Evolutionary conservation across 495 filamentous ascomycete genomes (phyloP).

Genomic region (Neurospora sp.): DNA sequence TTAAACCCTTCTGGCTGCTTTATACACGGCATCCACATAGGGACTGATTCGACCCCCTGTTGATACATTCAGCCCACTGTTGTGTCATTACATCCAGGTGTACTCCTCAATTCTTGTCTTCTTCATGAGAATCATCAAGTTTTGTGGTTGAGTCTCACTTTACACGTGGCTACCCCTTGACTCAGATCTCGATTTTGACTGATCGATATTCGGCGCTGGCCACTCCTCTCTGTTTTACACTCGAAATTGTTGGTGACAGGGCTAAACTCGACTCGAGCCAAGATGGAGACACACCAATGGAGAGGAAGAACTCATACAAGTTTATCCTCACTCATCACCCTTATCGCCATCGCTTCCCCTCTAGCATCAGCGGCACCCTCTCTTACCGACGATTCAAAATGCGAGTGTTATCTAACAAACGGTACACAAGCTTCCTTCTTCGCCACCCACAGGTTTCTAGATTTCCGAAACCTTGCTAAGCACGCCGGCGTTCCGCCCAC

Average conservation of each 20-base stretch:
- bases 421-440: conserved; percentile 44
- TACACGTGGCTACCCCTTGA: conserved; percentile 1
- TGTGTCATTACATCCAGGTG: neutral
- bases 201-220: neutral
- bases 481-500: conserved; percentile 26
- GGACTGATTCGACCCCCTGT: neutral
- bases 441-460: conserved; percentile 54
- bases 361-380: conserved; percentile 7
- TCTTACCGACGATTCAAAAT: conserved; percentile 24
- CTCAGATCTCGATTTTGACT: neutral
- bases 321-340: conserved; percentile 12
- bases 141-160: neutral
- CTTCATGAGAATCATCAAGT: neutral
- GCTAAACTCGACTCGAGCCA: neutral
- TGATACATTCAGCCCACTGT: neutral
- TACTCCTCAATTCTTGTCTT: neutral
- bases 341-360: conserved; percentile 9
- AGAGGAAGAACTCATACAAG: conserved; percentile 4
- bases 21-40: neutral
- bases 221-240: neutral
- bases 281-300: conserved; percentile 1
- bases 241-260: neutral
- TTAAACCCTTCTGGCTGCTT: neutral
- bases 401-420: conserved; percentile 41
- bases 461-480: conserved; percentile 48